A percentile compares a stretch with the other conserved stretches of the same genome.
These are phyloP conservation scores for Rhododendron ferrugineum DNA, from an alignment of 148 eudicot genomes.

Conservation along the genomic window DNA sequence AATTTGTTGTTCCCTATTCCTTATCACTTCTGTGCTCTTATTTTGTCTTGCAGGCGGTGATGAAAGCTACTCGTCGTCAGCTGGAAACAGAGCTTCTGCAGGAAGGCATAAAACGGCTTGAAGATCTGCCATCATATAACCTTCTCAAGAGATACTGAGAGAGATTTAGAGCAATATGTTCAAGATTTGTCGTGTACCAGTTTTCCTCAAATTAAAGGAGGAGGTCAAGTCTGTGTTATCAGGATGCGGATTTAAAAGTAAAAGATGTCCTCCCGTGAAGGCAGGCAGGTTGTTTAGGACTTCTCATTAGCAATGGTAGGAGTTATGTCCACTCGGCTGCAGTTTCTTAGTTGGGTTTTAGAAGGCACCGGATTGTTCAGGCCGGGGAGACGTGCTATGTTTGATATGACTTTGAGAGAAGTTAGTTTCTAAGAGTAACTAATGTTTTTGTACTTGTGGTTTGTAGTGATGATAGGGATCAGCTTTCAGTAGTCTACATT, in stretches of 20 bases:
- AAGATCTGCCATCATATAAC: slow-evolving; percentile 80
- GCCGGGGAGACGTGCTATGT: not conserved
- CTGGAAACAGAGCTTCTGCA: slow-evolving; percentile 82
- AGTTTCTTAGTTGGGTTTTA: not conserved
- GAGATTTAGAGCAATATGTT: not conserved
- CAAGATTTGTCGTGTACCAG: not conserved
- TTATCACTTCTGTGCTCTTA: not conserved
- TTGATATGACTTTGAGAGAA: not conserved
- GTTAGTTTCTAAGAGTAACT: not conserved
- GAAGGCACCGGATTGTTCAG: not conserved
- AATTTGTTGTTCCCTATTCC: not conserved
- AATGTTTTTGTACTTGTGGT: not conserved
- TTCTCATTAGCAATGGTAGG: not conserved
- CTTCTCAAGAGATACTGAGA: slow-evolving; percentile 52
- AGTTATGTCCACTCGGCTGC: not conserved
- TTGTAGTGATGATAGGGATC: not conserved
- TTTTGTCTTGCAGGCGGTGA: slow-evolving; percentile 53
- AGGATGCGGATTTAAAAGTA: not conserved
- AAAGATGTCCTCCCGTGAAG: not conserved
- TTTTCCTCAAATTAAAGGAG: not conserved
- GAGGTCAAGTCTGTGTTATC: not conserved
- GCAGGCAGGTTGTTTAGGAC: not conserved
- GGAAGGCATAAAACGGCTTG: slow-evolving; percentile 64
- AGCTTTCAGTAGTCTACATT: not conserved
- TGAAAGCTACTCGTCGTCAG: slow-evolving; percentile 96